phyloP scores from a whole-genome alignment of 208 protist genomes.

The Crithidia bombi region DNA sequence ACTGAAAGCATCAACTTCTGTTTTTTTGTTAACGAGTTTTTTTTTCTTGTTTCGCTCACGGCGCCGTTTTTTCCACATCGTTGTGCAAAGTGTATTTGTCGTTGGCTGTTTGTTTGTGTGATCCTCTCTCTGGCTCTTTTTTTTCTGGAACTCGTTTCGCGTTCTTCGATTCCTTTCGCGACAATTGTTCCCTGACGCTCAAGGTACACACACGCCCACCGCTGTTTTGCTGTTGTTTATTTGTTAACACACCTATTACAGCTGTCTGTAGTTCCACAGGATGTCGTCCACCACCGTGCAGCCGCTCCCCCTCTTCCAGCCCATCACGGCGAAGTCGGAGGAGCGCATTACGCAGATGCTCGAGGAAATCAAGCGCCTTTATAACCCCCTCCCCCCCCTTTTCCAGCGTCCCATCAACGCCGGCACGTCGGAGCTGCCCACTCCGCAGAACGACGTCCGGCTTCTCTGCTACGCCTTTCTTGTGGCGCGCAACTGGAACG shows the following conservation, averaged over 20 bases:
- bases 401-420: constrained; percentile 24
- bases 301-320: constrained; percentile 35
- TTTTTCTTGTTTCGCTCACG: neutral
- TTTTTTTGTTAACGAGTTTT: too few species aligned
- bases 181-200: too few species aligned
- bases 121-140: constrained; percentile 1
- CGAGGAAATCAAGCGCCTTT: constrained; percentile 24
- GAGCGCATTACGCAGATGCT: constrained; percentile 58
- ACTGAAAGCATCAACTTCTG: too few species aligned
- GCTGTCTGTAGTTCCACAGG: too few species aligned
- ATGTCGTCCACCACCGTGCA: constrained; percentile 21
- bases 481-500: constrained; percentile 56
- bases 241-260: too few species aligned
- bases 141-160: neutral
- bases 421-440: constrained; percentile 32
- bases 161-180: too few species aligned
- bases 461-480: constrained; percentile 67
- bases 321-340: constrained; percentile 55
- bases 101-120: neutral
- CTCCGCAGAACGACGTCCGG: constrained; percentile 46
- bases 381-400: constrained; percentile 33
- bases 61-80: neutral
- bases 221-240: too few species aligned
- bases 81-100: too few species aligned
- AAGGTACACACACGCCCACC: too few species aligned